These are phyloP conservation scores for Bocquillonia castaneifolia DNA, from an alignment of 441 rosid genomes.

Conservation along the genomic window DNA sequence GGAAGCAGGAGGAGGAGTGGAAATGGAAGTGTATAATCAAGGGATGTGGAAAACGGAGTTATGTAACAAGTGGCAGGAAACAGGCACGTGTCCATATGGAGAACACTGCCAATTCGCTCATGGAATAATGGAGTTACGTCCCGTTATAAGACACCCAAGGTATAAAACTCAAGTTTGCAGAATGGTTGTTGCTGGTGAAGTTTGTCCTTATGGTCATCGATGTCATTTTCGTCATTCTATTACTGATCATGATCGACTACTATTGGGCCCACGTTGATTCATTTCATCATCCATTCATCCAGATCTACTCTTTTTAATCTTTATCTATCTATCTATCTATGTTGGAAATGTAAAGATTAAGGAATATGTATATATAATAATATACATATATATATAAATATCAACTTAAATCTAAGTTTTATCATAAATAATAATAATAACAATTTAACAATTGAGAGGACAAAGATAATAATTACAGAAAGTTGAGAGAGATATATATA, in stretches of 20 bases:
- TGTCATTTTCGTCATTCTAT: constrained; percentile 86
- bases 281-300: too few species aligned
- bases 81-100: constrained; percentile 64
- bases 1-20: constrained; percentile 46
- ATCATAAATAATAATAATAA: background rate
- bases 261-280: constrained; percentile 39
- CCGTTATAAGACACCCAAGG: constrained; percentile 69
- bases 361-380: background rate
- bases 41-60: constrained; percentile 80
- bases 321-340: too few species aligned
- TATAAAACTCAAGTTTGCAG: constrained; percentile 75
- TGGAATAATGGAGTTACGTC: constrained; percentile 67
- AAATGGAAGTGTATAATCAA: constrained; percentile 55
- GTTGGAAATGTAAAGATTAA: constrained; percentile 5
- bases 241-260: constrained; percentile 47
- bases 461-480: background rate
- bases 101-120: constrained; percentile 77
- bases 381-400: background rate
- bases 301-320: too few species aligned
- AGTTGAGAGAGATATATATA: background rate
- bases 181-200: constrained; percentile 57
- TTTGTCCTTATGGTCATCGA: constrained; percentile 72
- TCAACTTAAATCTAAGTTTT: background rate
- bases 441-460: background rate
- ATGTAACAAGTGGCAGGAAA: constrained; percentile 90